Evolutionary conservation across 495 filamentous ascomycete species (phyloP), one percentile per base, ranked within the genome.

Genomic region (Penicillium robsamsonii): DNA sequence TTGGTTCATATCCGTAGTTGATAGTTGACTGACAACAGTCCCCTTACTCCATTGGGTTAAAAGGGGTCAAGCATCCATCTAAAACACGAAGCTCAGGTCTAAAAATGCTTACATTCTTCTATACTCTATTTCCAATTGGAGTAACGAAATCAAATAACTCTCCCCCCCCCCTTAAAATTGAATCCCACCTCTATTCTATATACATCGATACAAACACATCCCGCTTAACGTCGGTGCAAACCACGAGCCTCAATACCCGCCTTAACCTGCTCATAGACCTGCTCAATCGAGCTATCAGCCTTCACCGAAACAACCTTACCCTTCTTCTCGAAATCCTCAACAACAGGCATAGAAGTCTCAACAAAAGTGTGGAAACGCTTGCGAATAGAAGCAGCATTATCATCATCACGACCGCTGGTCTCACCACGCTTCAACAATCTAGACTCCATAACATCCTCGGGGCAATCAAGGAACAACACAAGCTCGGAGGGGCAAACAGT

Each of bases 291-390:
- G 22, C 80, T 79, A 29, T 82, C 85, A 24, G 91, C 90, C 56
- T 82, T 73, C 13, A 97, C 79, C 70, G 83, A 85, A 57, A 94
- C 84, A 22, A 97, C 92, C 71, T 87, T 88, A 43, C 80, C 83
- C 73, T 92, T 74, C 57, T 74, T 76, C 74, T 87, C 86, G 73
- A 88, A 97, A 63, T 87, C 83, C 58, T 94, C 81, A 46, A 98
- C 92, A 35, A 97, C 94, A 40, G 94, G 94, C 91, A 97, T 96
- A 69, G 89, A 95, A 3, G 91, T 96, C 72, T 97, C 90, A 27
- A 94, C 77, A 66, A 97, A 98, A 4, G 87, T 92, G 56, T 85
- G 82, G 77, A 98, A 98, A 37, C 94, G 81, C 85, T 98, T 98
- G 74, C 86, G 88, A 71, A 97, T 97, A 62, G 86, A 90, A 76